Base-by-base conservation (phyloP, 164 flowering plant genomes). In the Sextonia rubra region DNA sequence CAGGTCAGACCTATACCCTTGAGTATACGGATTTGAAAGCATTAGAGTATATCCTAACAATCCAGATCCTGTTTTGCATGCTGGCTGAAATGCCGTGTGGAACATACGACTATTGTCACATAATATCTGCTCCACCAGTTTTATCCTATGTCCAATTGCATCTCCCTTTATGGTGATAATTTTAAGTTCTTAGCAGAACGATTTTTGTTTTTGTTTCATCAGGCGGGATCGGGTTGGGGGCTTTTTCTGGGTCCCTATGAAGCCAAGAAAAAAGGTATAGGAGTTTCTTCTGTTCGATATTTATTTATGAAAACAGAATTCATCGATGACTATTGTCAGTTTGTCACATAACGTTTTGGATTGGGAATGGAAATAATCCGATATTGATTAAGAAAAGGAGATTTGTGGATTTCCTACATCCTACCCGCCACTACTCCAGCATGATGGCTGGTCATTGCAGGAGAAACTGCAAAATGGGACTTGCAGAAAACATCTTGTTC, bases 221-320 rank as follows among this genome's bases (percentile, higher is more conserved):
- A 91, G 98, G 91, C 90, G 3, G 98, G 98, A 66, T 77, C 86
- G 9, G 77, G 89, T 22, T 92, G 91, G 92, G 96, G 96, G 0
- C 75, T 82, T 1, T 91, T 89, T 73, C 3, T 75, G 3, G 91
- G 86, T 32, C 89, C 91, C 0, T 81, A 84, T 29, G 85, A 86
- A 30, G 89, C 91, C 74, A 80, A 74, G 60, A 85, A 83, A 71
- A 61, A 55, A 74, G 96, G 98, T 89, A 72, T 26, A 66, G 56
- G 17, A 20, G n/a, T 24, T 27, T 47, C 12, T 61, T 14, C 2
- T 9, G 64, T 61, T 25, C 2, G 27, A 23, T 24, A 18, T 14
- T 62, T 24, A 12, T 29, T 9, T 64, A 15, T 17, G 20, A n/a
- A 64, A 64, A n/a, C 47, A 64, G 47, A 64, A 64, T 29, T 64